Base-by-base conservation (phyloP, 106 monocot species). In the Allium cepa region DNA sequence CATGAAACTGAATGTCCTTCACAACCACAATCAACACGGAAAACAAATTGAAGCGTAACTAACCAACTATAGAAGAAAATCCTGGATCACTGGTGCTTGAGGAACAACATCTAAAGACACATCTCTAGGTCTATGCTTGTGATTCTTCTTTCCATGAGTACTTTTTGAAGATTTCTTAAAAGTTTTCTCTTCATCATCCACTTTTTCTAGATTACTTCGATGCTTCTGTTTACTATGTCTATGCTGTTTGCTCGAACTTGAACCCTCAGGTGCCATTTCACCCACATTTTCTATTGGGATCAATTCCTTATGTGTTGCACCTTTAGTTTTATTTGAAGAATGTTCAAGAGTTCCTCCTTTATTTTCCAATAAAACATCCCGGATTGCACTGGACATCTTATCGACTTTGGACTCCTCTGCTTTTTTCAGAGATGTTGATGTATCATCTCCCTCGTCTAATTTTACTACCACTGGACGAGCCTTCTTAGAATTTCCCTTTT, bases 401-500 rank as follows among this genome's bases (percentile, higher is more conserved):
- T 88, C 81, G 46, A 83, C 78, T 57, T 72, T 80, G 48, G 64
- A 49, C 15, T 79, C 81, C 67, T 59, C 71, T 18, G 10, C 47
- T 13, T 57, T 53, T 26, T 61, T 76, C 16, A 52, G 27, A 62
- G 70, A 48, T 69, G 78, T 70, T 66, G 53, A 56, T 7, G 71
- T 16, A 71, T 7, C 62, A 55, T 82, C 80, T 57, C 72, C 85
- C 46, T 82, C 91, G 56, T 92, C 87, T 70, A 92, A 73, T 69
- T 84, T 99, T 57, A 99, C 84, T 14, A 99, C 97, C 18, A 76
- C 78, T 12, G 97, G 97, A 22, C 97, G 79, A 46, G 85, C 79
- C 60, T 91, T 95, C 11, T 73, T 48, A 16, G 72, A 57, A 66
- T 83, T 94, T 60, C 46, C 28, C 67, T 77, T 82, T 77, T 74